A percentile compares a stretch with the other conserved stretches of the same genome.
Conservation (phyloP, 495 filamentous ascomycete genomes). For the Tuber indicum region DNA sequence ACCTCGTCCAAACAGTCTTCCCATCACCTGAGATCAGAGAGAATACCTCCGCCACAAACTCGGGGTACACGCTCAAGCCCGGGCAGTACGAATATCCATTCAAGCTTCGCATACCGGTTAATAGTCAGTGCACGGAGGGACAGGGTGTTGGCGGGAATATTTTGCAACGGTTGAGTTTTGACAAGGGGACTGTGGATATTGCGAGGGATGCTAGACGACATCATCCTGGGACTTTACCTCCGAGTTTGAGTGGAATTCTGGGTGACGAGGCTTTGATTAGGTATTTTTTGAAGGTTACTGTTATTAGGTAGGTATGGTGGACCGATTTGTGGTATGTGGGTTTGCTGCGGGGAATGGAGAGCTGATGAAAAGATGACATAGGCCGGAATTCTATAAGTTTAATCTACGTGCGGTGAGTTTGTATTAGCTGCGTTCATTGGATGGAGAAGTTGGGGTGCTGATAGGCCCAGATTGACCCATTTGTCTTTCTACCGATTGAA, state of each 20-base stretch:
- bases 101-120: slow-evolving; percentile 86
- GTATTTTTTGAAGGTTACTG: slow-evolving; percentile 89
- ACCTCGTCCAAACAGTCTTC: slow-evolving; percentile 59
- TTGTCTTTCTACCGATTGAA: slow-evolving; percentile 91
- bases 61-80: slow-evolving; percentile 59
- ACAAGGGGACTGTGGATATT: slow-evolving; percentile 38
- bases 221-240: slow-evolving; percentile 80
- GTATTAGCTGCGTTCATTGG: background rate
- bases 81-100: slow-evolving; percentile 88
- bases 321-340: background rate
- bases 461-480: slow-evolving; percentile 47
- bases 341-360: background rate
- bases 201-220: slow-evolving; percentile 56
- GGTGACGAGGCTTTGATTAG: slow-evolving; percentile 73
- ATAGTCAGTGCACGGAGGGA: slow-evolving; percentile 62
- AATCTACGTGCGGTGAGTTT: slow-evolving; percentile 35
- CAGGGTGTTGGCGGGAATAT: slow-evolving; percentile 18
- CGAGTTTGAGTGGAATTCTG: slow-evolving; percentile 73
- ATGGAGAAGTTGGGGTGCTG: background rate
- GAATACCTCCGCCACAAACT: slow-evolving; percentile 43
- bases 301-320: slow-evolving; percentile 43
- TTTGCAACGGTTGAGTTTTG: slow-evolving; percentile 36
- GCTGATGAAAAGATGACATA: background rate
- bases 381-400: slow-evolving; percentile 37
- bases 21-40: slow-evolving; percentile 53